Conservation (phyloP, 495 filamentous ascomycete species). For the Daldinia vernicosa region DNA sequence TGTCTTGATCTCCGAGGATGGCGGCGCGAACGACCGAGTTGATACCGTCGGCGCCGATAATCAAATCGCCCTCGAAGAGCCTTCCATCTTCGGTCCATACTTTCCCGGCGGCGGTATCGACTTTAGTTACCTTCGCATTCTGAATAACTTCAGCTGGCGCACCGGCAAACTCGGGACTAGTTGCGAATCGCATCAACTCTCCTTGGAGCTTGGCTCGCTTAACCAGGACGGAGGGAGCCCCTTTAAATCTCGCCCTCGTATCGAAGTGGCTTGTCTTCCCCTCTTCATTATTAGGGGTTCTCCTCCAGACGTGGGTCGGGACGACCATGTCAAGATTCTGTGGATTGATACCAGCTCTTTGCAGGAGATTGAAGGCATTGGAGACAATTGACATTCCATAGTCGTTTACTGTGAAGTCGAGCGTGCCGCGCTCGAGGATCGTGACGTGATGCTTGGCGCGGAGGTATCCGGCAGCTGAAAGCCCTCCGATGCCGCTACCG, state of each 20-base stretch:
- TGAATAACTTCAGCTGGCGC: slow-evolving; percentile 36
- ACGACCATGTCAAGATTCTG: slow-evolving; percentile 40
- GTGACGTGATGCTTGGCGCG: slow-evolving; percentile 44
- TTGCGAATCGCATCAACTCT: slow-evolving; percentile 42
- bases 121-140: slow-evolving; percentile 35
- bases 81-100: slow-evolving; percentile 42
- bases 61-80: slow-evolving; percentile 41
- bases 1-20: slow-evolving; percentile 33
- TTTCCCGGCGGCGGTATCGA: slow-evolving; percentile 38
- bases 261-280: slow-evolving; percentile 36
- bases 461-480: slow-evolving; percentile 42
- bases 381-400: slow-evolving; percentile 44
- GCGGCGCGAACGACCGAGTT: slow-evolving; percentile 37
- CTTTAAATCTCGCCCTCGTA: slow-evolving; percentile 38
- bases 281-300: slow-evolving; percentile 37
- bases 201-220: slow-evolving; percentile 39
- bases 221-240: slow-evolving; percentile 37
- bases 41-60: slow-evolving; percentile 45
- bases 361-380: slow-evolving; percentile 40
- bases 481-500: slow-evolving; percentile 42
- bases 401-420: slow-evolving; percentile 43
- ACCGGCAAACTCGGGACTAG: slow-evolving; percentile 36
- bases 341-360: slow-evolving; percentile 37
- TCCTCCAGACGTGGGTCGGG: slow-evolving; percentile 42
- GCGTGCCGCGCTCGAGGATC: slow-evolving; percentile 41